phyloP scores from a whole-genome alignment of 2,329 filamentous ascomycete species.

The Colletotrichum kahawae region DNA sequence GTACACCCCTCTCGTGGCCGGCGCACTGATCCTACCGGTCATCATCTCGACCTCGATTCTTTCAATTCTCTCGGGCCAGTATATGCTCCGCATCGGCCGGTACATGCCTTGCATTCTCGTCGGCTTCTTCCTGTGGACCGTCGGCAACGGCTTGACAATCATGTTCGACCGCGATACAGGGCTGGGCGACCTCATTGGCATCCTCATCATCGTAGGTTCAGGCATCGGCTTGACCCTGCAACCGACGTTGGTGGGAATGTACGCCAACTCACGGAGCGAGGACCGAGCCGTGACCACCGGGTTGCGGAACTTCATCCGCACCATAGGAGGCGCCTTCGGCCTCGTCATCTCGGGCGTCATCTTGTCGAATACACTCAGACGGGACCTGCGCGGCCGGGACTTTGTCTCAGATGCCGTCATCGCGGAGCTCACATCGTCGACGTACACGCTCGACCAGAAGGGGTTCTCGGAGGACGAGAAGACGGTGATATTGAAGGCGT shows the following conservation, averaged over 20 bases:
- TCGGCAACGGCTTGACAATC: constrained; percentile 36
- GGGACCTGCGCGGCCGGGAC: constrained; percentile 16
- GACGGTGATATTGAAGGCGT: constrained; percentile 27
- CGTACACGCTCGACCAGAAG: constrained; percentile 25
- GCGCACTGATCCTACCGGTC: constrained; percentile 32
- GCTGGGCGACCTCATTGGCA: constrained; percentile 31
- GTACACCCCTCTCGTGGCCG: constrained; percentile 31
- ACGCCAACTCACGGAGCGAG: constrained; percentile 38
- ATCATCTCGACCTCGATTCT: constrained; percentile 30
- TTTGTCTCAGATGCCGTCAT: constrained; percentile 21
- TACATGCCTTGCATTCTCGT: constrained; percentile 33
- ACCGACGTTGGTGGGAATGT: constrained; percentile 40
- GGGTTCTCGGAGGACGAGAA: constrained; percentile 21
- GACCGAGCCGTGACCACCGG: constrained; percentile 42
- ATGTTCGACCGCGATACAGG: constrained; percentile 29
- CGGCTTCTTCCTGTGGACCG: constrained; percentile 39
- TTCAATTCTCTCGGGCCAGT: constrained; percentile 35
- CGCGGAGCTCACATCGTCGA: constrained; percentile 28
- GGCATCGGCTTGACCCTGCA: constrained; percentile 41
- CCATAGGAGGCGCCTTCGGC: constrained; percentile 39
- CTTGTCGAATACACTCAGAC: constrained; percentile 31
- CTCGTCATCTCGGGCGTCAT: constrained; percentile 35
- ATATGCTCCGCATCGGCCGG: constrained; percentile 30
- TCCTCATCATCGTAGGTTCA: constrained; percentile 36
- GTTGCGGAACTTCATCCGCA: constrained; percentile 42